These are phyloP conservation scores for Petrea volubilis DNA, from an alignment of 257 asterid genomes.

Conservation along the genomic window DNA sequence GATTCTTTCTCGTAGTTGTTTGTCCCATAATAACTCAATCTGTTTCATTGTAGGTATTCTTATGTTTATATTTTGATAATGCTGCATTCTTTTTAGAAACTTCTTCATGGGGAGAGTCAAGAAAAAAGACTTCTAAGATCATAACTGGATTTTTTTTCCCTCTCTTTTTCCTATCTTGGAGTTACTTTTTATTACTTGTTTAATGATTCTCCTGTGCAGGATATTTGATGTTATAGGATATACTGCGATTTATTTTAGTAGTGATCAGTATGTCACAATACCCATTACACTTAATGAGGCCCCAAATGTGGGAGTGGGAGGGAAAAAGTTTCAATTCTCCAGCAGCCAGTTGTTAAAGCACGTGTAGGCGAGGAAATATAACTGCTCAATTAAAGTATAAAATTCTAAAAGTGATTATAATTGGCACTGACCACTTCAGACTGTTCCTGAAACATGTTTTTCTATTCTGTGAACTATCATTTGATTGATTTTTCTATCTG, in stretches of 20 bases:
- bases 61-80: background rate
- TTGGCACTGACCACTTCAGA: slow-evolving; percentile 3
- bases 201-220: background rate
- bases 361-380: slow-evolving; percentile 1
- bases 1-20: background rate
- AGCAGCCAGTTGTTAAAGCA: background rate
- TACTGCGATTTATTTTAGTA: background rate
- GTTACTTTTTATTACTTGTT: background rate
- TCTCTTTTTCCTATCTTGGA: slow-evolving; percentile 3
- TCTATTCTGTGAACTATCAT: slow-evolving; percentile 11
- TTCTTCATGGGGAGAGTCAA: slow-evolving; percentile 1
- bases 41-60: background rate
- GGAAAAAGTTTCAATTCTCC: background rate
- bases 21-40: background rate
- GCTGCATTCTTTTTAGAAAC: background rate
- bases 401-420: slow-evolving; percentile 16
- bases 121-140: background rate
- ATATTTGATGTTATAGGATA: background rate
- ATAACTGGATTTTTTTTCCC: background rate
- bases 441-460: background rate
- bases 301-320: background rate
- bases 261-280: background rate
- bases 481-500: slow-evolving; percentile 6
- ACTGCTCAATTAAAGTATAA: background rate
- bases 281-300: background rate